Base-by-base conservation (phyloP, 495 filamentous ascomycete genomes). In the Rostrohypoxylon terebratum region DNA sequence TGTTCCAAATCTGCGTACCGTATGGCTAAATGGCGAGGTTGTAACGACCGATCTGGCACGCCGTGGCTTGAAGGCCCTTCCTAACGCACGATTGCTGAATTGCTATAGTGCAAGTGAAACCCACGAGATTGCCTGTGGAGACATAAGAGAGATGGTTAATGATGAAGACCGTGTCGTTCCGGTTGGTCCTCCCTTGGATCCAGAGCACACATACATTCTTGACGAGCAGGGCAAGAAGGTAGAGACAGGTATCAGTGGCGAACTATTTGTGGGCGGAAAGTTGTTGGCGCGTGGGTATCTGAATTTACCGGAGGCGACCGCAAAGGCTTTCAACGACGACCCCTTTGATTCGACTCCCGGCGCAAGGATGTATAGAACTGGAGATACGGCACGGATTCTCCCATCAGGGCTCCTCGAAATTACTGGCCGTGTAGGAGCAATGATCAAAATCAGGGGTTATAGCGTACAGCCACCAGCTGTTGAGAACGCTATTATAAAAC, bases 41-140 rank as follows among this genome's bases (percentile, higher is more conserved):
- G 89, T 92, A 16, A 90, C 89, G 0, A 88, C 89, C 0, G 89
- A 92, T 77, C 82, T 92, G 0, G 88, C 87, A 28, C 86, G 85
- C 16, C 83, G 88, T 34, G 85, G 86, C 0, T 83, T 88, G 55
- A 87, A 87, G 65, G 85, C 86, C 16, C 83, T 92, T 14, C 89
- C 90, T 4, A 85, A 89, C 1, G 83, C 87, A 16, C 87, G 90
- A 10, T 74, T 92, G 14, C 84, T 92, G 28, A 92, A 92, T 75
- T 89, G 87, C 73, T 92, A 92, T 77, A 91, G 89, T 66, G 89
- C 90, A 13, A 91, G 90, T 66, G 90, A 92, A 75, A 91, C 90
- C 0, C 90, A 92, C 51, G 90, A 92, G 80, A 88, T 92, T 72
- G 89, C 90, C 3, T 91, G 88, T 71, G 90, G 90, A 18, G 89